Evolutionary conservation across 2,329 filamentous ascomycete genomes (phyloP).

Genomic region (Ophiostoma pallidulum): DNA sequence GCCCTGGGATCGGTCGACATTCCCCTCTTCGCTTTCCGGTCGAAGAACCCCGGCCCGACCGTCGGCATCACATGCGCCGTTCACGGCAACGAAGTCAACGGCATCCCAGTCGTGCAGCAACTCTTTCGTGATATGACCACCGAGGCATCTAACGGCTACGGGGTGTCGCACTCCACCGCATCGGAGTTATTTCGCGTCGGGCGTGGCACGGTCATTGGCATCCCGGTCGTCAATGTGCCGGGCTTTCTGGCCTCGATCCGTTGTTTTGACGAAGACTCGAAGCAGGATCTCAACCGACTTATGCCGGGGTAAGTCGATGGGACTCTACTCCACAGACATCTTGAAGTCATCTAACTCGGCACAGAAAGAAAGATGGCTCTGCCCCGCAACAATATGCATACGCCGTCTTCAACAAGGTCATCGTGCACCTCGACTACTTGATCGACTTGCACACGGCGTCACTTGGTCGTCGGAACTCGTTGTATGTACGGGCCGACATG

Average conservation of each 20-base stretch:
- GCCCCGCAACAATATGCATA: background rate
- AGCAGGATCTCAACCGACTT: conserved; percentile 5
- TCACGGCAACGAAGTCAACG: conserved; percentile 3
- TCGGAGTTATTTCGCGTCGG: background rate
- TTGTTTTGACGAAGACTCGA: conserved; percentile 5
- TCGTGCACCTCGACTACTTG: conserved; percentile 3
- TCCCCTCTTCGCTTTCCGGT: conserved; percentile 1
- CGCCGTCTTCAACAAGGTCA: conserved; percentile 3
- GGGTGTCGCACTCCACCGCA: background rate
- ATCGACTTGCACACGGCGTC: conserved; percentile 2
- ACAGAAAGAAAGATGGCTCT: background rate
- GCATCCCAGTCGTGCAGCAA: conserved; percentile 1
- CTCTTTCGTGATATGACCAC: background rate
- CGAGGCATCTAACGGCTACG: background rate
- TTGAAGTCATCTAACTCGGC: background rate
- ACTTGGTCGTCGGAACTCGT: conserved; percentile 1
- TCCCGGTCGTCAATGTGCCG: conserved; percentile 2
- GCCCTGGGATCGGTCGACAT: conserved; percentile 1
- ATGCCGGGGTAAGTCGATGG: conserved; percentile 6
- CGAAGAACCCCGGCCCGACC: background rate
- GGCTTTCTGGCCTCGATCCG: background rate
- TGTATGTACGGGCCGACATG: conserved; percentile 5
- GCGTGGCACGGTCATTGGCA: background rate
- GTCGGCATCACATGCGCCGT: conserved; percentile 2
- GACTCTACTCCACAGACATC: too few relatives aligned